These are phyloP conservation scores for Penicillium odoratum DNA, from an alignment of 495 filamentous ascomycete genomes.

Conservation along the genomic window DNA sequence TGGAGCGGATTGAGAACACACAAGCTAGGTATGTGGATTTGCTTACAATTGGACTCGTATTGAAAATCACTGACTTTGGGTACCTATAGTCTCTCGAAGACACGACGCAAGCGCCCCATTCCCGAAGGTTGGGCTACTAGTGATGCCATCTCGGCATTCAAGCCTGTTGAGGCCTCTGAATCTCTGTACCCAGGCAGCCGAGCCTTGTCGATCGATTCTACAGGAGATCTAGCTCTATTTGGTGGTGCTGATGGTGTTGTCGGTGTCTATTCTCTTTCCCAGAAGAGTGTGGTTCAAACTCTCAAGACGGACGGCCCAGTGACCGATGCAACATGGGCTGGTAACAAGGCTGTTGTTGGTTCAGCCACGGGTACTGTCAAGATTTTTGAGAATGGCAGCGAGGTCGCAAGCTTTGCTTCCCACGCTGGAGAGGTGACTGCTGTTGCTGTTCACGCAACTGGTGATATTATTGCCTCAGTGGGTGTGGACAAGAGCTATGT, in stretches of 20 bases:
- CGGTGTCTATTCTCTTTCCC: constrained; percentile 74
- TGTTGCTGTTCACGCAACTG: constrained; percentile 79
- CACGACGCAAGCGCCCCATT: constrained; percentile 81
- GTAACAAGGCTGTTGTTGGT: constrained; percentile 66
- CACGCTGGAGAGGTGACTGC: constrained; percentile 81
- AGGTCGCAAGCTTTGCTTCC: constrained; percentile 63
- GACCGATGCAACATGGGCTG: constrained; percentile 79
- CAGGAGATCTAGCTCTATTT: constrained; percentile 70
- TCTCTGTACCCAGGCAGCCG: constrained; percentile 63
- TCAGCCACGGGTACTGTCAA: constrained; percentile 76
- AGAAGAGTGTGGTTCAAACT: constrained; percentile 65
- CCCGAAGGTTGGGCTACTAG: constrained; percentile 81
- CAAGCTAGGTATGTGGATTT: constrained; percentile 67
- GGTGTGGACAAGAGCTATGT: constrained; percentile 92
- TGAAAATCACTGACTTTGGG: constrained; percentile 9
- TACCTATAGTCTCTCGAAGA: constrained; percentile 70
- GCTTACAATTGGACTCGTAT: neutral
- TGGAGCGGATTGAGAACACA: constrained; percentile 72
- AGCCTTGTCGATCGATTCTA: constrained; percentile 63
- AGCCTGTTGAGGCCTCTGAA: constrained; percentile 59
- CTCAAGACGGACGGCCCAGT: constrained; percentile 68
- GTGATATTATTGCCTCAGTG: constrained; percentile 80
- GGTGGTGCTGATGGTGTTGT: constrained; percentile 76
- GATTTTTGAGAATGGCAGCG: constrained; percentile 68
- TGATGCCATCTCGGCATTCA: constrained; percentile 70